These are phyloP conservation scores for Psilocybe cyanescens DNA, from an alignment of 768 basidiomycete species.

Conservation along the genomic window DNA sequence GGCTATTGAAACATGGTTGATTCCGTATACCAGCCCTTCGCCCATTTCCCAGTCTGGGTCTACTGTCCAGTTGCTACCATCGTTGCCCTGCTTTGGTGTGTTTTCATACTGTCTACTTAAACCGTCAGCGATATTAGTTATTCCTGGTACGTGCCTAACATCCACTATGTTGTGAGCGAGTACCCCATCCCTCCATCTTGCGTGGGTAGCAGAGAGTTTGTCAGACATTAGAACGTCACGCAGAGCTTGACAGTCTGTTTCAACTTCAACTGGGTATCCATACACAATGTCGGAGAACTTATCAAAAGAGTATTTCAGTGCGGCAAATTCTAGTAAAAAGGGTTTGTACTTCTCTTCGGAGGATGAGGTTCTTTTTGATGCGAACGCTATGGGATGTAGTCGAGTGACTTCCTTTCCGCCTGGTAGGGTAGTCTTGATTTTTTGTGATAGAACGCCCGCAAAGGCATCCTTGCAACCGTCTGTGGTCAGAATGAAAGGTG, in stretches of 20 bases:
- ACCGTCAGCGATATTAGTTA: too few species aligned
- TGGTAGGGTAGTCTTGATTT: constrained; percentile 17
- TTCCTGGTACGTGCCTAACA: too few species aligned
- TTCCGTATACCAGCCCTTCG: too few species aligned
- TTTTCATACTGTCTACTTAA: too few species aligned
- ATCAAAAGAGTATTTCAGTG: constrained; percentile 13
- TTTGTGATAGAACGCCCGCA: constrained; percentile 33
- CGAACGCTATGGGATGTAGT: constrained; percentile 34
- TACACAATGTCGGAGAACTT: constrained; percentile 25
- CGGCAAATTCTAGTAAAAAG: constrained; percentile 36
- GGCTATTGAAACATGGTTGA: too few species aligned
- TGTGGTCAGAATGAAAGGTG: constrained; percentile 38
- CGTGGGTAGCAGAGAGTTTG: constrained; percentile 31
- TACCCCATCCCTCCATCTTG: constrained; percentile 35
- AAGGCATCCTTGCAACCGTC: constrained; percentile 40
- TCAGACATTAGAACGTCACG: constrained; percentile 28
- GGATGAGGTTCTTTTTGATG: constrained; percentile 36
- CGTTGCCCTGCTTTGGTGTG: too few species aligned
- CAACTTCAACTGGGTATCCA: constrained; percentile 32
- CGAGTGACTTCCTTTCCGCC: constrained; percentile 25
- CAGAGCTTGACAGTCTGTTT: constrained; percentile 39
- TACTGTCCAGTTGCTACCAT: too few species aligned
- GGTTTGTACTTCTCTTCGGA: constrained; percentile 33
- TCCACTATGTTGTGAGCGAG: too few species aligned
- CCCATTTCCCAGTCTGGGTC: too few species aligned